Evolutionary conservation across 2,329 filamentous ascomycete genomes (phyloP).

Genomic region (Tolypocladium nubicola): DNA sequence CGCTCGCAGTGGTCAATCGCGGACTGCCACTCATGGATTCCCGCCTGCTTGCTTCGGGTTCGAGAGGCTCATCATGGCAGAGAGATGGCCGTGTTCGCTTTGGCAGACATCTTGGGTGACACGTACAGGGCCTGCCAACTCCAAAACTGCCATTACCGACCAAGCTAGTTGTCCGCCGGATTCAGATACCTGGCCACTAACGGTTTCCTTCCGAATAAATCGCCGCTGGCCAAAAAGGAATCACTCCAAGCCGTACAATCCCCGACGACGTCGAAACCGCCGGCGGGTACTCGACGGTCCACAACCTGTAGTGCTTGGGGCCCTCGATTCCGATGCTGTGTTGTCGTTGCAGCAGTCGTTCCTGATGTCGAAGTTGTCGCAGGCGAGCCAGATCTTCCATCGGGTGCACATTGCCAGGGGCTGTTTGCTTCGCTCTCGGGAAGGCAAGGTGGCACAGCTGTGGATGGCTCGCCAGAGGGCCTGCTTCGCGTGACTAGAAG

Average conservation of each 20-base stretch:
- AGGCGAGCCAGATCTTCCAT: conserved; percentile 10
- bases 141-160: not conserved
- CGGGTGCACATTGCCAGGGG: not conserved
- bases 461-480: not conserved
- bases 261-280: not conserved
- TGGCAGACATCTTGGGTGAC: too few relatives aligned
- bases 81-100: not conserved
- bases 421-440: not conserved
- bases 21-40: not conserved
- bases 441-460: not conserved
- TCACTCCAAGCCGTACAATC: not conserved
- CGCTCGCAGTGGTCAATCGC: not conserved
- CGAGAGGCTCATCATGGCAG: not conserved
- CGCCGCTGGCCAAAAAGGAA: not conserved
- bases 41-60: not conserved
- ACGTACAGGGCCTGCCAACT: not conserved
- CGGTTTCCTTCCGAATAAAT: not conserved
- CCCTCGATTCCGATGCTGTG: conserved; percentile 4
- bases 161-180: not conserved
- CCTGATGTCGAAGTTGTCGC: conserved; percentile 37
- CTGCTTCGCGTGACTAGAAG: not conserved
- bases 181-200: not conserved
- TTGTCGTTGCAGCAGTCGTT: conserved; percentile 16
- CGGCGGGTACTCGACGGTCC: conserved; percentile 35
- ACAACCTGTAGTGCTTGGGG: conserved; percentile 29